Percentiles rank a stretch among this genome's conserved stretches.
Evolutionary conservation across 2,329 filamentous ascomycete species (phyloP).

Genomic region (Neobulgaria alba): DNA sequence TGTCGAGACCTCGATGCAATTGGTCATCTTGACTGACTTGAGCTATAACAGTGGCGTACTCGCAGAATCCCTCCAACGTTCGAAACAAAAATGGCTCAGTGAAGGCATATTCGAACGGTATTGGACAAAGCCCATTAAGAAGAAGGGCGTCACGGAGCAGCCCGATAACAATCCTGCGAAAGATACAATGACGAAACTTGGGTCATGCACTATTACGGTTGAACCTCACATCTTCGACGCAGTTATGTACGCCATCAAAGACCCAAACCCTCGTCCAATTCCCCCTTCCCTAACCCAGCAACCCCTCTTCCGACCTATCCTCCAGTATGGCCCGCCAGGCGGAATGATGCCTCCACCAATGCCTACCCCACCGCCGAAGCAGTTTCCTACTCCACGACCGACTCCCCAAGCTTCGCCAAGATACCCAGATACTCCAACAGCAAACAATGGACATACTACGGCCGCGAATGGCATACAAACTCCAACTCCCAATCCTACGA

Average conservation of each 20-base stretch:
- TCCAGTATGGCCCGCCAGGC: constrained; percentile 58
- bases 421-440: constrained; percentile 15
- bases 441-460: constrained; percentile 5
- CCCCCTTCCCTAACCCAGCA: constrained; percentile 30
- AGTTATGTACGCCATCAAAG: constrained; percentile 63
- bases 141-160: constrained; percentile 57
- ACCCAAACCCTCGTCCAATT: constrained; percentile 41
- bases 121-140: constrained; percentile 65
- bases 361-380: constrained; percentile 28
- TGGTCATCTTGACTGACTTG: constrained; percentile 4
- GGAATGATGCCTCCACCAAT: constrained; percentile 50
- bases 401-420: constrained; percentile 20
- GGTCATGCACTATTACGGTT: constrained; percentile 64
- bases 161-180: constrained; percentile 56
- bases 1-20: background rate
- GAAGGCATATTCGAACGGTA: constrained; percentile 69
- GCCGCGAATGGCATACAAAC: background rate
- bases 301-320: constrained; percentile 42
- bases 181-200: constrained; percentile 64
- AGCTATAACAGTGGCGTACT: constrained; percentile 55
- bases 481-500: constrained; percentile 9
- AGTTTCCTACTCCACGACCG: constrained; percentile 21
- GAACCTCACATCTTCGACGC: constrained; percentile 76
- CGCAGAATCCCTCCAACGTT: constrained; percentile 63
- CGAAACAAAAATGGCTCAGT: constrained; percentile 63